Evolutionary conservation across 495 filamentous ascomycete species (phyloP).

Genomic region (Aspergillus coremiiformis): DNA sequence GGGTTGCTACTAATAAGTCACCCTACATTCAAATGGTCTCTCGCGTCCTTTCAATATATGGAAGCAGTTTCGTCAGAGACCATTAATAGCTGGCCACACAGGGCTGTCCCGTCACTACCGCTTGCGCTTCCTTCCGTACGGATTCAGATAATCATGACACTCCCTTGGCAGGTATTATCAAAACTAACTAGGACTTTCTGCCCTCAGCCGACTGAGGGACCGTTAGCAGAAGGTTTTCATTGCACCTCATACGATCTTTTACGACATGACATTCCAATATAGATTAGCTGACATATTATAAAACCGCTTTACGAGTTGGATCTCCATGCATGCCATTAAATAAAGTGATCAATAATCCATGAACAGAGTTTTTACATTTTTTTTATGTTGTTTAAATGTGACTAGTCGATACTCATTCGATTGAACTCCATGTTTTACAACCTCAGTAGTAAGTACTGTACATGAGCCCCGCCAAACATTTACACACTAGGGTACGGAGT

Average conservation of each 20-base stretch:
- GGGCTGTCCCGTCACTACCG: not conserved
- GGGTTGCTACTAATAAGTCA: not conserved
- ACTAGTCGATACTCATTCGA: no score
- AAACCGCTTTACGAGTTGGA: not conserved
- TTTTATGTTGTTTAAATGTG: not conserved
- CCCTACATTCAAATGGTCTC: not conserved
- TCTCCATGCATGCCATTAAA: not conserved
- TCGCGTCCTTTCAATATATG: no score
- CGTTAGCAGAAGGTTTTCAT: not conserved
- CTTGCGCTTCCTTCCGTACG: not conserved
- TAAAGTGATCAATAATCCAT: not conserved
- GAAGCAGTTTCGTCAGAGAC: not conserved
- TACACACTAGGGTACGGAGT: no score
- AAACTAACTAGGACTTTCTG: not conserved
- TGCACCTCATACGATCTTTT: not conserved
- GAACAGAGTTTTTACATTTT: not conserved
- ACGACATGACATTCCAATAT: not conserved
- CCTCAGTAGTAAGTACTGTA: no score
- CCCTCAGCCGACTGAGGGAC: not conserved
- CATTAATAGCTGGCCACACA: not conserved
- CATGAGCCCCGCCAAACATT: no score
- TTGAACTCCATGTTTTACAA: no score
- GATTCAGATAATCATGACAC: not conserved
- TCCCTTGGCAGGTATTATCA: not conserved
- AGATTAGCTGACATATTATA: not conserved